Conservation (phyloP, 352 stramenopile species). For the Globisporangium ultimum region DNA sequence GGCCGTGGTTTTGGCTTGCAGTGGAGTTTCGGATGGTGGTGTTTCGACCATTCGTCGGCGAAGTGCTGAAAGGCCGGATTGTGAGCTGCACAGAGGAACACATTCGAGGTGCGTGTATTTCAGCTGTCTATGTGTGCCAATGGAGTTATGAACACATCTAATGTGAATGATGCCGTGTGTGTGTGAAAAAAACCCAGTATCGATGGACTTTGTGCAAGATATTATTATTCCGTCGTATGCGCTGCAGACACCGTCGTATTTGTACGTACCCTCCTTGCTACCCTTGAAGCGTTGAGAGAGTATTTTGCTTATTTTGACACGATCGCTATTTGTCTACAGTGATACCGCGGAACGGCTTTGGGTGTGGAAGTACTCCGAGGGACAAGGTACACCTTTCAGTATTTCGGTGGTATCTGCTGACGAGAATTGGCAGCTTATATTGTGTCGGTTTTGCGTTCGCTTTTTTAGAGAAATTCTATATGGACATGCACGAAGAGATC, state of each 20-base stretch:
- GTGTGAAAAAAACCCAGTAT: conserved; percentile 33
- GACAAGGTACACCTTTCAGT: conserved; percentile 34
- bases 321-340: conserved; percentile 20
- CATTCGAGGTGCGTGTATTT: conserved; percentile 51
- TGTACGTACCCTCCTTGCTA: conserved; percentile 29
- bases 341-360: conserved; percentile 75
- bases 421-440: not conserved
- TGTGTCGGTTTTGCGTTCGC: not conserved
- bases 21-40: conserved; percentile 90
- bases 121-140: not conserved
- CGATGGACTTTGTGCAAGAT: conserved; percentile 89
- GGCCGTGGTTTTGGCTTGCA: conserved; percentile 9
- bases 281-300: not conserved
- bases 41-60: conserved; percentile 84
- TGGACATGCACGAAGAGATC: conserved; percentile 87
- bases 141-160: no score
- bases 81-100: conserved; percentile 88
- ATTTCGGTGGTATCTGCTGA: not conserved
- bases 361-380: conserved; percentile 87
- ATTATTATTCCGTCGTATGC: conserved; percentile 89
- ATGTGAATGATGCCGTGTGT: no score
- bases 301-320: conserved; percentile 1
- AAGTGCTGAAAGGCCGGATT: conserved; percentile 87
- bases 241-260: conserved; percentile 86
- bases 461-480: conserved; percentile 75